Percentiles rank a stretch among this genome's conserved stretches.
Conservation (phyloP, 768 basidiomycete genomes). For the Lactarius vividus region DNA sequence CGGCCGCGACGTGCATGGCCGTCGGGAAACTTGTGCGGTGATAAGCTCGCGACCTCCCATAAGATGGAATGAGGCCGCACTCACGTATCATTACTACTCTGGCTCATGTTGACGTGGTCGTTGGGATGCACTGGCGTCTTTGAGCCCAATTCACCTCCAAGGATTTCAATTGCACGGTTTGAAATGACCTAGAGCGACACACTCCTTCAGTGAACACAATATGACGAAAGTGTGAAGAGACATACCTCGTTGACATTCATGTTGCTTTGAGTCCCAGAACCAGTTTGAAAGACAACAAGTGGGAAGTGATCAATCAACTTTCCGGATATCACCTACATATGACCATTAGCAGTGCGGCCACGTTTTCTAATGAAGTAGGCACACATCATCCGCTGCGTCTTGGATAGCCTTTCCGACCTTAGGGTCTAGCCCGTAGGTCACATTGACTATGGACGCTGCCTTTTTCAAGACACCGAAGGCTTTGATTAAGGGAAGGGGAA, state of each 20-base stretch:
- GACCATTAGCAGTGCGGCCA: constrained; percentile 4
- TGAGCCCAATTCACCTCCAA: constrained; percentile 92
- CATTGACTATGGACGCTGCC: constrained; percentile 90
- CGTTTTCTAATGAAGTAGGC: constrained; percentile 25
- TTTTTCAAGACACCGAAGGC: constrained; percentile 98
- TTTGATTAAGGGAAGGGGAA: constrained; percentile 94
- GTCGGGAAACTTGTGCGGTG: constrained; percentile 84
- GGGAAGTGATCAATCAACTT: constrained; percentile 96
- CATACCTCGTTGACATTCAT: constrained; percentile 95
- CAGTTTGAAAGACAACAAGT: constrained; percentile 98
- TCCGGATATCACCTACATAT: constrained; percentile 84
- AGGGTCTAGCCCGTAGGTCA: constrained; percentile 84
- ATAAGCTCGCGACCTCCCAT: background rate
- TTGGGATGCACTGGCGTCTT: constrained; percentile 99
- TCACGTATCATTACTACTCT: constrained; percentile 97
- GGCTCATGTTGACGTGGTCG: constrained; percentile 99
- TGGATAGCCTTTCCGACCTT: constrained; percentile 88
- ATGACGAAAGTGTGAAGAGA: background rate
- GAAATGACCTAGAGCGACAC: constrained; percentile 73
- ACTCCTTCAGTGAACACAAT: background rate
- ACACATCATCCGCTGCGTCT: constrained; percentile 88
- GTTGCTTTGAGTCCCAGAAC: constrained; percentile 98
- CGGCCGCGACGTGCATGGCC: constrained; percentile 97
- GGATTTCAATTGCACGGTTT: constrained; percentile 94
- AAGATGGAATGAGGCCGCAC: constrained; percentile 33